Base-by-base conservation (phyloP, 257 asterid species). In the Gardenia jasminoides region DNA sequence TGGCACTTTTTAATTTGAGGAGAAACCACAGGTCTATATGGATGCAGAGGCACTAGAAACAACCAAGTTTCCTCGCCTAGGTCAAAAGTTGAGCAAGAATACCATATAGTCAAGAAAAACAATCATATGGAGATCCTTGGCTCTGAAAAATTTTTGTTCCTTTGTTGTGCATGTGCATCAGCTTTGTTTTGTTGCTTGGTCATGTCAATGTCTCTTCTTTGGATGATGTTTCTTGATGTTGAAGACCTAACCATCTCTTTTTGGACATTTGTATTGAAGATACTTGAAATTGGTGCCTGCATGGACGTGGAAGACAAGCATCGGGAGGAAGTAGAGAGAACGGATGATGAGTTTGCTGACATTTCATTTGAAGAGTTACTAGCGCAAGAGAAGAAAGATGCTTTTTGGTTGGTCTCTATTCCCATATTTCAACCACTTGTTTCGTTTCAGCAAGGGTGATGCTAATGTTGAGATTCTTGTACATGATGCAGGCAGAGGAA, bases 341-440 rank as follows among this genome's bases (percentile, higher is more conserved):
- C 77, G 59, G 93, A 91, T 54, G 61, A 81, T 10, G 96, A 86
- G 10, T 80, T 80, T 65, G 64, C 86, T 31, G 94, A 94, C 70
- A 91, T 92, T 83, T 91, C 97, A 0, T 94, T 94, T 17, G 98
- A 94, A 81, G 98, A 92, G 84, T 80, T 94, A 44, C 82, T 94
- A 75, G 97, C 88, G 31, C 94, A 84, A 72, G 98, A 94, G 76
- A 94, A 94, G 88, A 92, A 94, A 86, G 97, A 91, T 68, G 80
- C 65, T 4, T 94, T 92, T 81, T 94, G 98, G 98, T 94, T 75
- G 28, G 89, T 86, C 41, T 43, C 72, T 22, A 28, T 3, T 28
- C 64, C 72, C 39, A 70, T 13, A 66, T 24, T 75, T 10, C 75
- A 36, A 54, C 15, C 20, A 17, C n/a, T 59, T 58, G 39, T 54